Evolutionary conservation across 2,329 filamentous ascomycete genomes (phyloP), one percentile per base, ranked within the genome.

Genomic region (Cladosporium sp.): DNA sequence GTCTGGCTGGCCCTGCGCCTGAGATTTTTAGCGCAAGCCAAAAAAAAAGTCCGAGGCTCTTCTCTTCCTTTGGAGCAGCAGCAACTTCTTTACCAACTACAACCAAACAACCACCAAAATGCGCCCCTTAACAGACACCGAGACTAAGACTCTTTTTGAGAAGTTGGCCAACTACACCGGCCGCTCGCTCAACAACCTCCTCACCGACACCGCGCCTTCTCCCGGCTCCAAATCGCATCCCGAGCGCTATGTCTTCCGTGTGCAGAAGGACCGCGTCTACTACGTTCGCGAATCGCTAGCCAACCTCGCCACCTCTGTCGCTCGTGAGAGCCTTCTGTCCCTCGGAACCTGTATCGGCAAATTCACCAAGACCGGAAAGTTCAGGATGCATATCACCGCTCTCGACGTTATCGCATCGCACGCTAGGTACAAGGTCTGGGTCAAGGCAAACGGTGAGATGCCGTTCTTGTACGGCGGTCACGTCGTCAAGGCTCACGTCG

Each of bases 321-420:
- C 87, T 32, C 84, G 90, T 61, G 85, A 88, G 59, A 86, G 85
- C 66, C 80, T 97, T 1, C 80, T 96, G 45, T 91, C 86, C 0
- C 75, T 96, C n/a, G 92, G 92, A 20, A 92, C 86, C 19, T 96
- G 91, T 67, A 73, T 97, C 11, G 90, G 90, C 64, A 96, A 96
- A 69, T 95, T 96, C 75, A 96, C 91, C 55, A 97, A 96, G 77
- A 88, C 90, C 4, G 89, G 90, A 56, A 96, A 97, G 71, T 97
- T 99, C 75, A 79, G 92, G 47, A 78, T 99, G 50, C 91, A 96
- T 74, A 88, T 97, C 66, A 97, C 92, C 1, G 88, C 81, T n/a
- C 78, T 99, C 52, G 86, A 90, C 56, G 82, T 96, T 56, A 86
- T 99, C 58, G 88, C 91, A 51, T 86, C 89, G 58, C 89, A 96